Base-by-base conservation (phyloP, 805 yeast genomes). In the Starmerella potacharoeniae region DNA sequence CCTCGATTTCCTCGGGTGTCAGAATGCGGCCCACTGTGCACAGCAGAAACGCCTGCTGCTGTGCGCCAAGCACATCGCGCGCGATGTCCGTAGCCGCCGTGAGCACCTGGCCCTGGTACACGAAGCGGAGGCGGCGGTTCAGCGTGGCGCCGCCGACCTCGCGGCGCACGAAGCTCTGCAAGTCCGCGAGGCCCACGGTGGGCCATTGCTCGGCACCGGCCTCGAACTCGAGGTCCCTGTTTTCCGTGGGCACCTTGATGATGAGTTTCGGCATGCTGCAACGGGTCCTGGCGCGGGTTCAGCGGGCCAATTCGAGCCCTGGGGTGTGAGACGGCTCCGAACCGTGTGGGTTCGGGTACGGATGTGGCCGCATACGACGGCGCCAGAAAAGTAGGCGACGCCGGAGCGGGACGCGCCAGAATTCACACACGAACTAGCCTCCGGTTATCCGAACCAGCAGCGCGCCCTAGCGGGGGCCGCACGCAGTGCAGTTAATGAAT, bases 121-220 rank as follows among this genome's bases (percentile, higher is more conserved):
- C 30, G 49, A 46, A 46, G 31, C 49, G 49, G 11, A 46, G 49
- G 22, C 49, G 39, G 22, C 49, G 49, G n/a, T 46, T 46, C 40
- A 46, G 22, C 9, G 49, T 46, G 6, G 49, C 40, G 40, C 49
- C 49, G 17, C 49, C 49, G 31, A 46, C 34, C n/a, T 46, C 40
- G 10, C 34, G 40, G 30, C 49, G 49, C 30, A 46, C 49, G 40
- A 46, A 46, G 30, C 16, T 28, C 30, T 46, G 49, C 30, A 46
- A 30, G 40, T 46, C 49, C 30, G 10, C n/a, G 4, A 46, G 40
- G 30, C 10, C 34, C 29, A 46, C 37, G 30, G 49, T 3, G n/a
- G 49, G 31, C 30, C 14, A 33, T 46, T 33, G 40, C 30, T 46
- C 49, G 5, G 14, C 39, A 17, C 16, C 28, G 17, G 9, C 30